Evolutionary conservation across 108 stramenopile genomes (phyloP), one percentile per base, ranked within the genome.

Genomic region (Seminavis robusta): DNA sequence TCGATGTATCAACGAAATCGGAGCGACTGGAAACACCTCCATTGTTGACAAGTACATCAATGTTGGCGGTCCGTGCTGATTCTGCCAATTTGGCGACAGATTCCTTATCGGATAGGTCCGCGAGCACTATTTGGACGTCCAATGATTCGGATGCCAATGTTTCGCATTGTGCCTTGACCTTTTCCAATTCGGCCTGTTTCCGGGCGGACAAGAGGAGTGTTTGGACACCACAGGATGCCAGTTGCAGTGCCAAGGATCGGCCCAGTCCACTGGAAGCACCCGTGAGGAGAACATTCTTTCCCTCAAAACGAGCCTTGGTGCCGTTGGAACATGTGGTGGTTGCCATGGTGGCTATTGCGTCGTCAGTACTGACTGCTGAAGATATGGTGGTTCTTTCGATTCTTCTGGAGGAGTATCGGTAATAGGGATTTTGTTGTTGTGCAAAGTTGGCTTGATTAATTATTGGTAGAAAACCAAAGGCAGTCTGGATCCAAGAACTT

Each of bases 21-120:
- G 86, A 88, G 29, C 91, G 63, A 33, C 73, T 76, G 7, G 91
- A 92, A 7, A 92, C 70, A 10, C 91, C 91, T 19, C 90, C 90
- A 56, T 83, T 83, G 44, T 87, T 80, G 33, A 92, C 77, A 0
- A 92, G 63, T 25, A 92, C 51, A 54, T 92, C 86, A 38, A 90
- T 71, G 0, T 32, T 29, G 26, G 16, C 36, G 9, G 40, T 27
- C 21, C 61, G 47, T 15, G 19, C 23, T 8, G 59, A 7, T 3
- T 71, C 29, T 5, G 59, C 69, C 40, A 68, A 32, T 47, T 67
- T 15, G 38, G 67, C 55, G 2, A 87, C 85, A 20, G 68, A 67
- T 9, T 58, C 32, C 47, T 42, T 44, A 51, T 85, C 74, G 23
- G 64, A 51, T 24, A 91, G 60, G 56, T 91, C 86, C 37, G 75